A percentile compares a stretch with the other conserved stretches of the same genome.
These are phyloP conservation scores for Carex kokanica DNA, from an alignment of 176 grass and related monocot genomes.

Conservation along the genomic window DNA sequence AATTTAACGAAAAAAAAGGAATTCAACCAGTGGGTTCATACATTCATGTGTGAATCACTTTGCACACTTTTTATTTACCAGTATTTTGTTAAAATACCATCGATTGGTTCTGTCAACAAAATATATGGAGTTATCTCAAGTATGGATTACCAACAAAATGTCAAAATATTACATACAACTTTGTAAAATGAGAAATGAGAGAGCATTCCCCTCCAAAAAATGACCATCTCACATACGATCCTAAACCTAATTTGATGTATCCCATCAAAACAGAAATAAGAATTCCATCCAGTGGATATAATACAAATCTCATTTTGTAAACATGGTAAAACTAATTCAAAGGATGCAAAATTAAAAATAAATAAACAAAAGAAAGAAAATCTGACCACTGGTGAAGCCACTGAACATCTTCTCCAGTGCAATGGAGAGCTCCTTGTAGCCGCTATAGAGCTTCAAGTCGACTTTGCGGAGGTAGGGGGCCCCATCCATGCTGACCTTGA, in stretches of 20 bases:
- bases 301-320: neutral
- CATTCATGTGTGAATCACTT: neutral
- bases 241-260: neutral
- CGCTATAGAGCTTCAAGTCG: slow-evolving; percentile 71
- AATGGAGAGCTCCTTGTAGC: slow-evolving; percentile 70
- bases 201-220: neutral
- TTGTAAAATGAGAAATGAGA: neutral
- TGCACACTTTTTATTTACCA: neutral
- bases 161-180: neutral
- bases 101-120: neutral
- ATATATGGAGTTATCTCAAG: neutral
- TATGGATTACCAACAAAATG: neutral
- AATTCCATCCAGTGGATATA: neutral
- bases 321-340: neutral
- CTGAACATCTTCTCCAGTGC: no score
- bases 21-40: neutral
- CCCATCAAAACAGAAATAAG: no score
- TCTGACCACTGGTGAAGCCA: no score
- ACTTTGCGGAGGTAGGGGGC: slow-evolving; percentile 84
- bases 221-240: neutral
- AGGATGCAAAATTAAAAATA: no score
- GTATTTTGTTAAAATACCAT: neutral
- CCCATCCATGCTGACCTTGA: slow-evolving; percentile 93
- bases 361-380: no score
- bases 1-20: neutral